A percentile compares a stretch with the other conserved stretches of the same genome.
Conservation (phyloP, 225 moss, liverwort and hornwort genomes). For the Polytrichum commune region DNA sequence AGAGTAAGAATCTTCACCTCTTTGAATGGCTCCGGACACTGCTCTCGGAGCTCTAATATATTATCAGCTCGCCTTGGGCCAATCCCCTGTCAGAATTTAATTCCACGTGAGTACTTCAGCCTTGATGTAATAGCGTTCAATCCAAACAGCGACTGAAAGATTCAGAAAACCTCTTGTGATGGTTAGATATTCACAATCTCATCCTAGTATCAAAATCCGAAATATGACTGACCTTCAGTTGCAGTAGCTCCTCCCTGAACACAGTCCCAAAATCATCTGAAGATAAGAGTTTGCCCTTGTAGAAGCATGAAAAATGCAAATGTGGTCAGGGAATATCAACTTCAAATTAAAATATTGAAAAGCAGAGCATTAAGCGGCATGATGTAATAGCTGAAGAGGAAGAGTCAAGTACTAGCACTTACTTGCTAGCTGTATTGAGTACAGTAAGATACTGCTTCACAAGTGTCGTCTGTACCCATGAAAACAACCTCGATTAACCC, state of each 20-base stretch:
- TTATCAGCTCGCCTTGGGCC: conserved; percentile 28
- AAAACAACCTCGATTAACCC: no score
- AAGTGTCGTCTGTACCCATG: conserved; percentile 23
- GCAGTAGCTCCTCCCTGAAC: conserved; percentile 40
- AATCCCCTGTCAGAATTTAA: conserved; percentile 17
- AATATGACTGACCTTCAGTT: conserved; percentile 23
- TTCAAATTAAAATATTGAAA: no score
- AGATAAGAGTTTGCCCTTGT: no score
- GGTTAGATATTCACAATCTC: no score
- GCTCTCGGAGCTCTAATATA: conserved; percentile 18
- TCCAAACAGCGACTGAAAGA: background rate
- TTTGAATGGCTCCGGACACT: conserved; percentile 22
- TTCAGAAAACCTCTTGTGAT: background rate
- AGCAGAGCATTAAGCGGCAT: no score
- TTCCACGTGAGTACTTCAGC: background rate
- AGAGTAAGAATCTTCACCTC: conserved; percentile 12
- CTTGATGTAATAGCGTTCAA: background rate
- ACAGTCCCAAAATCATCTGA: background rate
- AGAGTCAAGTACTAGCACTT: background rate
- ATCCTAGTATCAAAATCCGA: background rate
- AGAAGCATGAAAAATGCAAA: no score
- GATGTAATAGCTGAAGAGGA: no score
- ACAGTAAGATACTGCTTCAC: conserved; percentile 34
- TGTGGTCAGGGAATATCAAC: no score
- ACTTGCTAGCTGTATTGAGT: conserved; percentile 32